A percentile compares a stretch with the other conserved stretches of the same genome.
phyloP scores from a whole-genome alignment of 805 yeast genomes.

The Ogataea saltuana region DNA sequence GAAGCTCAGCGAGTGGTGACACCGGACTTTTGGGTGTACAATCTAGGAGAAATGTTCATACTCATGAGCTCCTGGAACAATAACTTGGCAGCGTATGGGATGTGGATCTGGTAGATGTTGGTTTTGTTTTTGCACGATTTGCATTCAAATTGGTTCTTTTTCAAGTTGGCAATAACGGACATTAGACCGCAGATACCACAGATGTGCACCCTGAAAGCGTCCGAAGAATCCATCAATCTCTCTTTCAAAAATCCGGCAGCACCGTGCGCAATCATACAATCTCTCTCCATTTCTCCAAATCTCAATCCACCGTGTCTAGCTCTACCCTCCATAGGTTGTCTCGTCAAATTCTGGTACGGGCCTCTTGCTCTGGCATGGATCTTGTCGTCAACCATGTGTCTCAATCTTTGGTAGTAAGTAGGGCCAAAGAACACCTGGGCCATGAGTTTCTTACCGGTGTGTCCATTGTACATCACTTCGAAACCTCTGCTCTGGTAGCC shows the following conservation, averaged over 20 bases:
- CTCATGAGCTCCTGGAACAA: slow-evolving; percentile 99
- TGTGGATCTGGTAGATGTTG: slow-evolving; percentile 94
- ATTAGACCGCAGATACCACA: slow-evolving; percentile 99
- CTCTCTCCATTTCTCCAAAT: slow-evolving; percentile 99
- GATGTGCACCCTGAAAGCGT: slow-evolving; percentile 96
- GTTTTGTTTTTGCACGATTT: slow-evolving; percentile 98
- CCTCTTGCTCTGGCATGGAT: slow-evolving; percentile 99
- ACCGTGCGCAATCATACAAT: slow-evolving; percentile 99
- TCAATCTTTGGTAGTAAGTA: slow-evolving; percentile 95
- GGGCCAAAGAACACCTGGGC: slow-evolving; percentile 99
- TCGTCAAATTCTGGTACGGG: slow-evolving; percentile 94
- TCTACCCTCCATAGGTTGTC: slow-evolving; percentile 99
- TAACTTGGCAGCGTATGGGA: slow-evolving; percentile 97
- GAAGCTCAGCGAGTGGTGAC: slow-evolving; percentile 30
- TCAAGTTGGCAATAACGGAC: slow-evolving; percentile 96
- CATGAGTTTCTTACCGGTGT: slow-evolving; percentile 96
- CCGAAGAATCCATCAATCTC: slow-evolving; percentile 98
- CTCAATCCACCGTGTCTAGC: slow-evolving; percentile 99
- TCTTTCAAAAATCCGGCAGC: slow-evolving; percentile 98
- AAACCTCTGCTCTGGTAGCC: slow-evolving; percentile 98
- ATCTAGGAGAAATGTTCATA: slow-evolving; percentile 96
- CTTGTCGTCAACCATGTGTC: slow-evolving; percentile 99
- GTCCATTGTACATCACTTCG: slow-evolving; percentile 98
- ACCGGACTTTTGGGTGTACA: slow-evolving; percentile 75
- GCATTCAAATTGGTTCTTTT: slow-evolving; percentile 97